These are phyloP conservation scores for Plasmodium cynomolgi DNA, from an alignment of 169 alveolate species.

Conservation along the genomic window DNA sequence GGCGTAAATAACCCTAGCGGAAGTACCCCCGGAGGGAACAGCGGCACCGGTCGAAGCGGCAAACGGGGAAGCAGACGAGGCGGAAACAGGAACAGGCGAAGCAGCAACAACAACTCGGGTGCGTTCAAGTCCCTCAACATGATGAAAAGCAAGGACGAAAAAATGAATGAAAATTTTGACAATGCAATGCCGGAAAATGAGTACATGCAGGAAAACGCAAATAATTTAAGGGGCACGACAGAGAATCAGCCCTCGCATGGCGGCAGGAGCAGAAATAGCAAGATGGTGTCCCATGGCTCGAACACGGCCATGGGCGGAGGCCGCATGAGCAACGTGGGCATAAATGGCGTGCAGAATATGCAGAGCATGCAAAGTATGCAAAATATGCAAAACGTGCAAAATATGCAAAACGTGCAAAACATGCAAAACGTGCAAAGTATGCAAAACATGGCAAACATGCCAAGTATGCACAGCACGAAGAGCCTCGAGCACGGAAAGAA, in stretches of 20 bases:
- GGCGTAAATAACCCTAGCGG: neutral
- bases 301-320: neutral
- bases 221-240: constrained; percentile 3
- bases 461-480: neutral
- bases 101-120: constrained; percentile 10
- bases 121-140: constrained; percentile 8
- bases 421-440: neutral
- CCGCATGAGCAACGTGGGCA: neutral
- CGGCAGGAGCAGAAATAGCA: constrained; percentile 4
- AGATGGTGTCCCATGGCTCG: neutral
- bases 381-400: neutral
- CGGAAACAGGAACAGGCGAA: constrained; percentile 10
- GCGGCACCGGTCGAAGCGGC: constrained; percentile 1
- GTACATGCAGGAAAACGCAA: constrained; percentile 8
- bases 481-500: neutral
- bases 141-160: constrained; percentile 16
- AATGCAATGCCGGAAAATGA: neutral
- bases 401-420: neutral
- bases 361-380: neutral
- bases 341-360: neutral
- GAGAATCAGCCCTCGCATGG: neutral
- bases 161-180: constrained; percentile 36
- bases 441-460: neutral
- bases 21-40: neutral
- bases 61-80: neutral